phyloP scores from a whole-genome alignment of 2,329 filamentous ascomycete genomes.

The Pseudogymnoascus sp. region DNA sequence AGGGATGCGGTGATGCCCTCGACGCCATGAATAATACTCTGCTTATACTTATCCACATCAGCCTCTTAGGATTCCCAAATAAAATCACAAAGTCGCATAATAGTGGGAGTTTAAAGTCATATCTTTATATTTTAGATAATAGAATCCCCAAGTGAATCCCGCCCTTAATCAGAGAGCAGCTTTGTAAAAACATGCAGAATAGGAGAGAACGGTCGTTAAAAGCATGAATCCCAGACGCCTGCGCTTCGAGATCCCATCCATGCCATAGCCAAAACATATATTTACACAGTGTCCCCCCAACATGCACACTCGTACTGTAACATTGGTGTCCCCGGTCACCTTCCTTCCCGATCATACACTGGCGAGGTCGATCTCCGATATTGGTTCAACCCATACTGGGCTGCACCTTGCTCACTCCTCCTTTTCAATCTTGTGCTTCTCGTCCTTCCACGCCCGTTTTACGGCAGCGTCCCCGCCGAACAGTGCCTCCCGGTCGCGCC shows the following conservation, averaged over 20 bases:
- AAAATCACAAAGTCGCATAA: neutral
- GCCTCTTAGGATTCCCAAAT: neutral
- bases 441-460: neutral
- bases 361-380: neutral
- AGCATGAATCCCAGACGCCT: conserved; percentile 8
- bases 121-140: neutral
- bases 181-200: conserved; percentile 8
- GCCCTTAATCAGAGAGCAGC: neutral
- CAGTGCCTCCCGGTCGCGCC: conserved; percentile 41
- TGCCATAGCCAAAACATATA: conserved; percentile 7
- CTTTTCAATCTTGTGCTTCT: neutral
- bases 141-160: neutral
- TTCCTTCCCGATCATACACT: neutral
- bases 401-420: neutral
- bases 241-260: conserved; percentile 2
- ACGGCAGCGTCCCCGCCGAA: neutral
- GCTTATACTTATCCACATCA: neutral
- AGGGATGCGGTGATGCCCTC: neutral
- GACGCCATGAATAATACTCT: neutral
- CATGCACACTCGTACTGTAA: neutral
- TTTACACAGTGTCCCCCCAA: neutral
- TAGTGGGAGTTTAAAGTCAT: neutral
- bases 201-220: conserved; percentile 6
- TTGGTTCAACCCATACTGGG: neutral
- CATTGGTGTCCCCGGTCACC: neutral